Evolutionary conservation across 768 basidiomycete genomes (phyloP).

Genomic region (Tylopilus sp.): DNA sequence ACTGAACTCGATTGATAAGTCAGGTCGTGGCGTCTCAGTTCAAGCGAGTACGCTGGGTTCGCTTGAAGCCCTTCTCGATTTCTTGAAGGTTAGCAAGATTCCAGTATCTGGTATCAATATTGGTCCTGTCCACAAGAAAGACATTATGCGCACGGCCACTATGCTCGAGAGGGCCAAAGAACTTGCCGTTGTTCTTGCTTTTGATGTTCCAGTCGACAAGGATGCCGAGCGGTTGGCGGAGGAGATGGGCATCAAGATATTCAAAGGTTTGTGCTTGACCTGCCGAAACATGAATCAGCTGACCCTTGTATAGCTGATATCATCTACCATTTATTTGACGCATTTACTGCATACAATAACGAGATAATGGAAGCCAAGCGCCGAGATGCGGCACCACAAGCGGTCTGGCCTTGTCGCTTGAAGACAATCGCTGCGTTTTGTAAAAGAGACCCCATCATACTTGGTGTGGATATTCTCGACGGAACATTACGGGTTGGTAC

Average conservation of each 20-base stretch:
- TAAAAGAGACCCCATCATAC: slow-evolving; percentile 95
- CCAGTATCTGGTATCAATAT: slow-evolving; percentile 98
- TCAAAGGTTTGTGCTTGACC: slow-evolving; percentile 67
- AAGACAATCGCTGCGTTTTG: slow-evolving; percentile 93
- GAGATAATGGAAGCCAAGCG: slow-evolving; percentile 93
- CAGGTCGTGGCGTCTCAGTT: slow-evolving; percentile 95
- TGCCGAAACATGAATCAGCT: background rate
- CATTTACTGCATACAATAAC: slow-evolving; percentile 91
- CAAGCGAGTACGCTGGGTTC: slow-evolving; percentile 97
- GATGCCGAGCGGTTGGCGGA: slow-evolving; percentile 90
- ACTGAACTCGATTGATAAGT: slow-evolving; percentile 88
- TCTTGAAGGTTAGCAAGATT: slow-evolving; percentile 92
- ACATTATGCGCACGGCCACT: slow-evolving; percentile 86
- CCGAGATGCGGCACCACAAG: slow-evolving; percentile 87
- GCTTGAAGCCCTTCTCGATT: slow-evolving; percentile 93
- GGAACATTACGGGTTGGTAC: slow-evolving; percentile 90
- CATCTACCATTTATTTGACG: slow-evolving; percentile 97
- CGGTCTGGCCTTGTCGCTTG: slow-evolving; percentile 94
- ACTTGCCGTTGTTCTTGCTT: slow-evolving; percentile 91
- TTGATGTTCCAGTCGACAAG: slow-evolving; percentile 92
- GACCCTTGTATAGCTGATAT: slow-evolving; percentile 71
- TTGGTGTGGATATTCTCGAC: slow-evolving; percentile 95
- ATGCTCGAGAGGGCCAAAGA: slow-evolving; percentile 98
- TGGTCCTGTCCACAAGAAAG: slow-evolving; percentile 93
- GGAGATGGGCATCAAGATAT: slow-evolving; percentile 90